phyloP scores from a whole-genome alignment of 202 grass and related monocot genomes.

The Elaeis oleifera region DNA sequence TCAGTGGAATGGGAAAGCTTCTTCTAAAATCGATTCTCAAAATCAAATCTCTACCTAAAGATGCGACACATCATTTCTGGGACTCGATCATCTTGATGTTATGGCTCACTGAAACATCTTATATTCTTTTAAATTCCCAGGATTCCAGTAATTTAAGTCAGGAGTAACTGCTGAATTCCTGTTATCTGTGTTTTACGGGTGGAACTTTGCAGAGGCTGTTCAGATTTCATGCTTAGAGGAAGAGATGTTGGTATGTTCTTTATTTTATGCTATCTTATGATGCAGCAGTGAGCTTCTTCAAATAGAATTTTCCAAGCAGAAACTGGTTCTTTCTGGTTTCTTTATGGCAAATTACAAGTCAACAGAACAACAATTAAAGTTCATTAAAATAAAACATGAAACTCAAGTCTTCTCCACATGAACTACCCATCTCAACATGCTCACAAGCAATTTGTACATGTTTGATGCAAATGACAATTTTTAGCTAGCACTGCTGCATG shows the following conservation, averaged over 20 bases:
- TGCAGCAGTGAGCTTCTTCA: neutral
- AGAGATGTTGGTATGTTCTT: slow-evolving; percentile 85
- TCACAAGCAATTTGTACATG: no score
- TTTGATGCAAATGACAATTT: no score
- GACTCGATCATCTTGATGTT: no score
- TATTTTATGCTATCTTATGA: neutral
- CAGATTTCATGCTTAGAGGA: slow-evolving; percentile 95
- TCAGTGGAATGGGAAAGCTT: no score
- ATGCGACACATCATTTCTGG: no score
- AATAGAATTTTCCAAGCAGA: neutral
- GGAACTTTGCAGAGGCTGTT: slow-evolving; percentile 72
- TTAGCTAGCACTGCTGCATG: no score
- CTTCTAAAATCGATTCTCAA: no score
- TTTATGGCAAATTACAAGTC: neutral
- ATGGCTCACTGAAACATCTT: neutral
- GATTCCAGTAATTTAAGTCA: neutral
- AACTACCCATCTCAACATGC: no score
- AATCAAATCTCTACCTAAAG: no score
- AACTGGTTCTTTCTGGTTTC: neutral
- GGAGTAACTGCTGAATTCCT: neutral
- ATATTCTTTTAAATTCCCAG: neutral
- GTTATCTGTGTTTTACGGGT: slow-evolving; percentile 40
- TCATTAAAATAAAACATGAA: no score
- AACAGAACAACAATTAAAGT: no score
- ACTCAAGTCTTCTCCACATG: no score